Evolutionary conservation across 163 green algal genomes (phyloP), one percentile per base, ranked within the genome.

Genomic region (Chlorella variabilis): DNA sequence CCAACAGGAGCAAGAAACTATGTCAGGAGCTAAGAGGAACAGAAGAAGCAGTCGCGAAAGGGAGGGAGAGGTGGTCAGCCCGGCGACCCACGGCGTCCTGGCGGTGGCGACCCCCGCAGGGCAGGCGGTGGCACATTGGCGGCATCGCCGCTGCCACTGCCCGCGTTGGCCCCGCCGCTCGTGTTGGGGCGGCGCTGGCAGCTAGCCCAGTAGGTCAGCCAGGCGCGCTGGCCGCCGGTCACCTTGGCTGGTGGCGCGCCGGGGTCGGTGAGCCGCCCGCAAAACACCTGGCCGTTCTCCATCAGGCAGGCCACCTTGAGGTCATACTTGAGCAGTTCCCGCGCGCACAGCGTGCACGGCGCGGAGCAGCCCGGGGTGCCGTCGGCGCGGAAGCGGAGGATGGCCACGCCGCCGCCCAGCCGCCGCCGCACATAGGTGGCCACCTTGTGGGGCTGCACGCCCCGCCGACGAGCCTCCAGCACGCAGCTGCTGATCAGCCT

Each of bases 341-440:
- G 36, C 42, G 86, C 71, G 73, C 89, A 92, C 33, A 87, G 63
- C 8, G 90, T 80, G 73, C 89, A 92, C 0, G 89, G 89, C 41
- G 87, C 83, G 54, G 81, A 81, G 45, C 79, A 87, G 71, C 81
- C 89, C 7, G 90, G 85, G 2, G 67, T 78, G 63, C 89, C 89
- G 70, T 92, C 87, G 34, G 80, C 54, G 7, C 86, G 68, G n/a
- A 78, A 77, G 18, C 89, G 85, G 80, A 87, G 90, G 66, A 92
- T 77, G 29, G 62, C 74, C 2, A 92, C 38, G 56, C 80, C 71
- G 18, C 76, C 38, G 31, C 89, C 89, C 33, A 83, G 82, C 81
- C 91, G 90, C 33, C 89, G 83, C 17, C 89, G 81, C 11, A 93
- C 84, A 80, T 88, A 93, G 61, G 56, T 42, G 1, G 80, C 65